These are phyloP conservation scores for Dovyalis caffra DNA, from an alignment of 345 rosid species.

Conservation along the genomic window DNA sequence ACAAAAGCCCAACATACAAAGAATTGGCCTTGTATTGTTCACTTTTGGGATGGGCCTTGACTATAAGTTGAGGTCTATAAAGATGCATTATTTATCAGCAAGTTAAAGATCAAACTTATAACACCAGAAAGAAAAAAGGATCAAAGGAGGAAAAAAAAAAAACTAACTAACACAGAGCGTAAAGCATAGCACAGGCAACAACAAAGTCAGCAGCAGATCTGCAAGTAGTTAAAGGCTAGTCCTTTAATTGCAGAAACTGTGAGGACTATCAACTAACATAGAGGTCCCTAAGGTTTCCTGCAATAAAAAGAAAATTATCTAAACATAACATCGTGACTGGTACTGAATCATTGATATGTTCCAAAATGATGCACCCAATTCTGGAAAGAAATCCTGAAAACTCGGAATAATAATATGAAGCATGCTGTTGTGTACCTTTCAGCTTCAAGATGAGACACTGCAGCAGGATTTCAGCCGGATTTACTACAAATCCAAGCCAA, in stretches of 20 bases:
- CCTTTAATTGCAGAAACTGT: neutral
- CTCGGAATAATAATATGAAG: neutral
- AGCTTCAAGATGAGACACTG: neutral
- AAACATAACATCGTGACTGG: neutral
- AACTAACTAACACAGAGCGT: too few relatives aligned
- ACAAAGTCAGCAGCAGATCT: too few relatives aligned
- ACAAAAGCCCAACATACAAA: neutral
- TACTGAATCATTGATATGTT: neutral
- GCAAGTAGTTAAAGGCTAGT: neutral
- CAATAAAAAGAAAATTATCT: too few relatives aligned
- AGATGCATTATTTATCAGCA: too few relatives aligned
- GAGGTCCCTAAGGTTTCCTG: neutral
- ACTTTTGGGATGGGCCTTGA: too few relatives aligned
- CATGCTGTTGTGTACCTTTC: neutral
- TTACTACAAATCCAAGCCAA: slow-evolving; percentile 16
- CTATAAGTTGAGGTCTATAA: too few relatives aligned
- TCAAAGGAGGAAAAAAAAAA: too few relatives aligned
- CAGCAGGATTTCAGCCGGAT: neutral
- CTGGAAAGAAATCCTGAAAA: too few relatives aligned
- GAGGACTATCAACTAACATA: neutral
- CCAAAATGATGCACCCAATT: neutral
- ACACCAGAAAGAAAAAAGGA: too few relatives aligned
- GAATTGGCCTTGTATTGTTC: neutral
- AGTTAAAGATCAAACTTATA: too few relatives aligned
- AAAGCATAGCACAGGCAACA: too few relatives aligned